Evolutionary conservation across 1,284 basidiomycete genomes (phyloP).

Genomic region (Microbotryum intermedium): DNA sequence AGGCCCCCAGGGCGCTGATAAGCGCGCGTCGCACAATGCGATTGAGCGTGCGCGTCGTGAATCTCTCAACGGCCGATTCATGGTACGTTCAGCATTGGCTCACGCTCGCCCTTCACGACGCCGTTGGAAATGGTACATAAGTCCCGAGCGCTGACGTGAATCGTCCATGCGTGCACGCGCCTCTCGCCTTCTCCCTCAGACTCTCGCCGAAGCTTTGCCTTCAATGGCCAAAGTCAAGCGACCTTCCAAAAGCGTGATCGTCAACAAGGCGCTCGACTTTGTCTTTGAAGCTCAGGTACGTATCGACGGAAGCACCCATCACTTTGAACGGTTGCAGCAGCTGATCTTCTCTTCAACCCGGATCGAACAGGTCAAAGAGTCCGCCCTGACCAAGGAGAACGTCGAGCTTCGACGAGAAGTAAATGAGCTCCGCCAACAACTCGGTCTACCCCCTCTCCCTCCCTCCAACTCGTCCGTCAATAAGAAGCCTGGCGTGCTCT

Average conservation of each 20-base stretch:
- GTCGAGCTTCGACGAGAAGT: conserved; percentile 30
- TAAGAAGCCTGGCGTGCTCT: background rate
- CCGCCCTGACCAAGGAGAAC: conserved; percentile 30
- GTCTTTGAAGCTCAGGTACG: conserved; percentile 30
- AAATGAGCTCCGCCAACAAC: conserved; percentile 27
- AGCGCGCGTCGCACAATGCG: conserved; percentile 86
- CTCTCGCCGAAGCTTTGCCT: conserved; percentile 77
- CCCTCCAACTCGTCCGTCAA: conserved; percentile 16
- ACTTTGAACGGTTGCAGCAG: background rate
- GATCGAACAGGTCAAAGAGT: conserved; percentile 26
- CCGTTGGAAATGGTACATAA: background rate
- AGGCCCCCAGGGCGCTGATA: conserved; percentile 56
- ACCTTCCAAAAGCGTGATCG: conserved; percentile 87
- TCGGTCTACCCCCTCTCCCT: conserved; percentile 29
- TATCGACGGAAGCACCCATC: background rate
- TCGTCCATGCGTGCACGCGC: background rate
- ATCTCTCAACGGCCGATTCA: conserved; percentile 79
- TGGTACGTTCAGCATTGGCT: conserved; percentile 47
- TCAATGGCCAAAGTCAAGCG: conserved; percentile 80
- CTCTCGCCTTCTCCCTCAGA: conserved; percentile 43
- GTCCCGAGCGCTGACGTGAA: background rate
- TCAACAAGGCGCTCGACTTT: conserved; percentile 55
- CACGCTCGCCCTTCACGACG: background rate
- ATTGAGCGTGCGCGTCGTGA: conserved; percentile 85
- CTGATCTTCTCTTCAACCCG: background rate